phyloP scores from a whole-genome alignment of 768 basidiomycete genomes.

The Piloderma croceum region DNA sequence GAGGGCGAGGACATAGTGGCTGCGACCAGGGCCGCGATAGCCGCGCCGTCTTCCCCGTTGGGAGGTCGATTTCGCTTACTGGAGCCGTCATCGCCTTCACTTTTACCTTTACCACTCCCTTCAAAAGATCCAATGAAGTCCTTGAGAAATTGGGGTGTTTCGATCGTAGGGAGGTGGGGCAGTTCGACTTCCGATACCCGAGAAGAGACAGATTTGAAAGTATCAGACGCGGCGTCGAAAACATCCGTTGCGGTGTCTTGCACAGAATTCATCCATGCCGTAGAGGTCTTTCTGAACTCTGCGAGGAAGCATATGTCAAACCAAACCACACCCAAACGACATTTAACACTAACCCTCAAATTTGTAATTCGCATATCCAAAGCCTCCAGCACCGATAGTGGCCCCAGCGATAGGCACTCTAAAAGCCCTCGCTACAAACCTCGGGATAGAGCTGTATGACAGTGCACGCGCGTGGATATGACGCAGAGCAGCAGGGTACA shows the following conservation, averaged over 20 bases:
- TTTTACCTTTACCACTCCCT: slow-evolving; percentile 26
- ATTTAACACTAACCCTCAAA: slow-evolving; percentile 72
- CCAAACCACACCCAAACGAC: not conserved
- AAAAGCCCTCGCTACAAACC: slow-evolving; percentile 82
- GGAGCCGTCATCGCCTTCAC: slow-evolving; percentile 26
- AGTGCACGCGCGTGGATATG: slow-evolving; percentile 68
- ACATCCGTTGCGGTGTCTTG: slow-evolving; percentile 68
- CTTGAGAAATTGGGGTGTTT: slow-evolving; percentile 64
- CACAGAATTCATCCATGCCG: slow-evolving; percentile 57
- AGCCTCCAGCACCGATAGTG: slow-evolving; percentile 83
- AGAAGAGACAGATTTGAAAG: slow-evolving; percentile 53
- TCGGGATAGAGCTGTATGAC: slow-evolving; percentile 86
- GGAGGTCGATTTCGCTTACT: slow-evolving; percentile 39
- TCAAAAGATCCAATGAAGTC: slow-evolving; percentile 42
- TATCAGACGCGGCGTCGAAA: slow-evolving; percentile 67
- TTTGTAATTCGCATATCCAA: slow-evolving; percentile 95
- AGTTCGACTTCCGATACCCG: slow-evolving; percentile 58
- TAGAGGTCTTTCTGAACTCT: slow-evolving; percentile 72
- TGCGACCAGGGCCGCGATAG: slow-evolving; percentile 69
- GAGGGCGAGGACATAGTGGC: slow-evolving; percentile 75
- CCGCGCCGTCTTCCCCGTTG: slow-evolving; percentile 51
- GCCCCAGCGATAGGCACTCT: slow-evolving; percentile 84
- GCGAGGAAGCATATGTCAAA: slow-evolving; percentile 1
- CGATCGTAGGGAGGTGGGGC: slow-evolving; percentile 45
- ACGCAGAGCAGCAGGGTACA: slow-evolving; percentile 43